Conservation (phyloP, 768 basidiomycete species). For the Tylopilus plumbeoviolaceoides region DNA sequence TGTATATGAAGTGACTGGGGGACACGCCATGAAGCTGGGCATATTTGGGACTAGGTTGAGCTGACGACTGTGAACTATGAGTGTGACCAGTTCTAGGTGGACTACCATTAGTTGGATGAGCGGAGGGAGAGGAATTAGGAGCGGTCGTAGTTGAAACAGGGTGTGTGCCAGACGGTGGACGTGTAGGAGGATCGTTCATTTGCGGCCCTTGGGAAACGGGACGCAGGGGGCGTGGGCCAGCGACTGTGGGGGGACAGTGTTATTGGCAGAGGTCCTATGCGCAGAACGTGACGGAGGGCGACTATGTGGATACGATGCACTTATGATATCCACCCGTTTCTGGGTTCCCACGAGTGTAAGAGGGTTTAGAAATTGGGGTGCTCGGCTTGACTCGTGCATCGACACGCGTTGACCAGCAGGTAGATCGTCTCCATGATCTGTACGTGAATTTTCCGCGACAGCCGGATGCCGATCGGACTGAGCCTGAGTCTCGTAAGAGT, state of each 20-base stretch:
- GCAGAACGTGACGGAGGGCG: constrained; percentile 27
- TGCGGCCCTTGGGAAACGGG: constrained; percentile 25
- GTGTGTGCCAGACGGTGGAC: constrained; percentile 22
- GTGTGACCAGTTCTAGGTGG: constrained; percentile 12
- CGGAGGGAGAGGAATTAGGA: constrained; percentile 19
- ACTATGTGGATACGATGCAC: constrained; percentile 12
- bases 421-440: constrained; percentile 19
- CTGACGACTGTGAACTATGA: constrained; percentile 10
- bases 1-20: no score
- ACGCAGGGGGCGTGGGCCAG: constrained; percentile 27
- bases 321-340: constrained; percentile 17
- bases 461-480: constrained; percentile 22
- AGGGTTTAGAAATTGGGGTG: constrained; percentile 15
- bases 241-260: constrained; percentile 20
- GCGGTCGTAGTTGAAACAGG: constrained; percentile 1
- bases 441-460: constrained; percentile 19
- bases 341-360: constrained; percentile 24
- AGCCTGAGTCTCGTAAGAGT: constrained; percentile 22
- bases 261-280: constrained; percentile 19
- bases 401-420: constrained; percentile 26
- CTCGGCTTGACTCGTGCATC: constrained; percentile 24
- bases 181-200: constrained; percentile 22
- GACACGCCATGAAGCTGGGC: constrained; percentile 16
- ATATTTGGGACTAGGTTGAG: constrained; percentile 25
- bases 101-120: constrained; percentile 11